A percentile compares a stretch with the other conserved stretches of the same genome.
Evolutionary conservation across 2,329 filamentous ascomycete species (phyloP).

Genomic region (Aspergillus hiratsukae): DNA sequence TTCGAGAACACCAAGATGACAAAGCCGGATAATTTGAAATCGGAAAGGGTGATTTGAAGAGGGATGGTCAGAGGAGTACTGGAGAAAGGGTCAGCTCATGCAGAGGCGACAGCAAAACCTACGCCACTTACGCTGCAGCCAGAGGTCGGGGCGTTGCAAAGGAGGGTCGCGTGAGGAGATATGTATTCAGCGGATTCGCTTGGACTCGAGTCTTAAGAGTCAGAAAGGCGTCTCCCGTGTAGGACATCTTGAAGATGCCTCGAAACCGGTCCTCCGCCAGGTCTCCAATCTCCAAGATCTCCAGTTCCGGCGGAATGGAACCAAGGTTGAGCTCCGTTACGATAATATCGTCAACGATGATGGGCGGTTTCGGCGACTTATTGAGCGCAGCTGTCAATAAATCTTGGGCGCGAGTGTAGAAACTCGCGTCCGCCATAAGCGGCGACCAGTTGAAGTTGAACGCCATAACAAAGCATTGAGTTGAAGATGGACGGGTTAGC

Average conservation of each 20-base stretch:
- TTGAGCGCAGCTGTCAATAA: constrained; percentile 93
- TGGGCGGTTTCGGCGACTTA: constrained; percentile 95
- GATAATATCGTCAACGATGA: constrained; percentile 98
- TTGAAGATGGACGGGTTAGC: constrained; percentile 10
- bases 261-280: constrained; percentile 94
- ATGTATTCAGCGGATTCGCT: constrained; percentile 96
- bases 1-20: constrained; percentile 97
- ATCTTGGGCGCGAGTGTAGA: constrained; percentile 85
- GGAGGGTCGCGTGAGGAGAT: constrained; percentile 80
- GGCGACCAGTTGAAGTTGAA: constrained; percentile 99
- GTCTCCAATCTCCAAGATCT: constrained; percentile 97
- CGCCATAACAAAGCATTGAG: constrained; percentile 63
- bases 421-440: constrained; percentile 87
- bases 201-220: constrained; percentile 95
- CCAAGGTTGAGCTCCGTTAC: constrained; percentile 97
- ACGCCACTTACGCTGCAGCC: constrained; percentile 61
- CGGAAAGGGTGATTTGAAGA: constrained; percentile 92
- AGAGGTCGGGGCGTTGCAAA: constrained; percentile 92
- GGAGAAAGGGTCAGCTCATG: constrained; percentile 7
- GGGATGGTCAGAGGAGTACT: constrained; percentile 87
- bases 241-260: constrained; percentile 99
- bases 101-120: background rate
- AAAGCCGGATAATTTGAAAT: constrained; percentile 93
- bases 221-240: constrained; percentile 89
- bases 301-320: constrained; percentile 86